Conservation (phyloP, 441 rosid species). For the Erodium trifolium region DNA sequence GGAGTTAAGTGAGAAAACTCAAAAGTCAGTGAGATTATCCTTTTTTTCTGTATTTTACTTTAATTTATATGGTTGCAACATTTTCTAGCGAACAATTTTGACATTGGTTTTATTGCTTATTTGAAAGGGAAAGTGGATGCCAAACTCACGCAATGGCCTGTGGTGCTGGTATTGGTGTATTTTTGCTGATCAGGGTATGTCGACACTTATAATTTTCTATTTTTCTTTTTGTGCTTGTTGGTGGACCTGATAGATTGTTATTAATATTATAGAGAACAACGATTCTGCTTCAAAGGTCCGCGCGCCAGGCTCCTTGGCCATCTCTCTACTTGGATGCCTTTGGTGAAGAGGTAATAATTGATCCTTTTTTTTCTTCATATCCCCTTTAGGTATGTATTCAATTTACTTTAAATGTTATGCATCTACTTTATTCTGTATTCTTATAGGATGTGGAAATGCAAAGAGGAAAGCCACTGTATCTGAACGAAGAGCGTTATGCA, state of each 20-base stretch:
- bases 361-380: no score
- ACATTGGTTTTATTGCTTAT: constrained; percentile 14
- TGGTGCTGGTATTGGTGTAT: constrained; percentile 89
- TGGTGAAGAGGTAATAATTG: constrained; percentile 85
- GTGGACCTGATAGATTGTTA: constrained; percentile 17
- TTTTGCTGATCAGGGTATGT: constrained; percentile 72
- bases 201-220: not conserved
- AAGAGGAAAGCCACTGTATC: constrained; percentile 85
- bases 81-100: not conserved
- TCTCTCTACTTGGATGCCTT: constrained; percentile 88
- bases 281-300: constrained; percentile 74
- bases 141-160: constrained; percentile 70
- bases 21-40: no score
- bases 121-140: constrained; percentile 58
- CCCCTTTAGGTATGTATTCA: no score
- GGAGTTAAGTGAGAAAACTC: no score
- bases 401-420: not conserved
- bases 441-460: constrained; percentile 66
- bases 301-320: constrained; percentile 95
- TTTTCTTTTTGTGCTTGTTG: constrained; percentile 15
- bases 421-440: constrained; percentile 1
- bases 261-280: constrained; percentile 60
- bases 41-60: not conserved
- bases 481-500: constrained; percentile 93
- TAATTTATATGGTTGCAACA: not conserved